Evolutionary conservation across 768 basidiomycete species (phyloP).

Genomic region (Amanita fuliginea): DNA sequence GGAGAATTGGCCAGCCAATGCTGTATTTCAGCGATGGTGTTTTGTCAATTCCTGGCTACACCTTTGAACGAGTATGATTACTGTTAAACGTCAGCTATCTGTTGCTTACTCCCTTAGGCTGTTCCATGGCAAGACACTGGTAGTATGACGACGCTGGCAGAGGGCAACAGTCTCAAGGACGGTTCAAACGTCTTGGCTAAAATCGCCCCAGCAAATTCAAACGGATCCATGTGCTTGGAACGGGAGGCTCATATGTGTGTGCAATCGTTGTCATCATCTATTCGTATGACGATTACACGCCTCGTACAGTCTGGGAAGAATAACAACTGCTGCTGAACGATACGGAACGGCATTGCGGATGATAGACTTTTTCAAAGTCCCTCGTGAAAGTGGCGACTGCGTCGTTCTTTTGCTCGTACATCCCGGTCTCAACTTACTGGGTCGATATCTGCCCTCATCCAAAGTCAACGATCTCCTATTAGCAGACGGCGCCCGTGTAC

Average conservation of each 20-base stretch:
- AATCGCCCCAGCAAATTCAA: conserved; percentile 62
- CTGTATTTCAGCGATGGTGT: conserved; percentile 47
- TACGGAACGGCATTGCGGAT: conserved; percentile 42
- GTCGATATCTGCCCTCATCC: conserved; percentile 56
- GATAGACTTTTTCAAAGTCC: conserved; percentile 58
- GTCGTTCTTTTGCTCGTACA: conserved; percentile 63
- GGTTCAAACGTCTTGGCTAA: conserved; percentile 60
- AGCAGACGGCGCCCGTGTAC: conserved; percentile 35
- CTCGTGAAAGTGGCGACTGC: conserved; percentile 53
- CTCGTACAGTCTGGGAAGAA: conserved; percentile 34
- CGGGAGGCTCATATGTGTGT: conserved; percentile 65
- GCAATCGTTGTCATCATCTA: neutral
- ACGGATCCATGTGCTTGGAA: conserved; percentile 62
- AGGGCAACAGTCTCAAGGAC: conserved; percentile 62
- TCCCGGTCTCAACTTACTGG: conserved; percentile 58
- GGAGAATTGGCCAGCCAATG: conserved; percentile 47
- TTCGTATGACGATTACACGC: neutral
- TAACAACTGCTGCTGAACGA: conserved; percentile 38
- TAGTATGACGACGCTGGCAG: conserved; percentile 56
- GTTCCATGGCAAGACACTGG: conserved; percentile 64
- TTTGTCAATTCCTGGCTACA: conserved; percentile 61
- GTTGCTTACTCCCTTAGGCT: conserved; percentile 27
- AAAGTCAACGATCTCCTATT: conserved; percentile 60
- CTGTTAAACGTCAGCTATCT: neutral
- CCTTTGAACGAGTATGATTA: conserved; percentile 48